Conservation (phyloP, 257 asterid species). For the Nicotiana sylvestris region DNA sequence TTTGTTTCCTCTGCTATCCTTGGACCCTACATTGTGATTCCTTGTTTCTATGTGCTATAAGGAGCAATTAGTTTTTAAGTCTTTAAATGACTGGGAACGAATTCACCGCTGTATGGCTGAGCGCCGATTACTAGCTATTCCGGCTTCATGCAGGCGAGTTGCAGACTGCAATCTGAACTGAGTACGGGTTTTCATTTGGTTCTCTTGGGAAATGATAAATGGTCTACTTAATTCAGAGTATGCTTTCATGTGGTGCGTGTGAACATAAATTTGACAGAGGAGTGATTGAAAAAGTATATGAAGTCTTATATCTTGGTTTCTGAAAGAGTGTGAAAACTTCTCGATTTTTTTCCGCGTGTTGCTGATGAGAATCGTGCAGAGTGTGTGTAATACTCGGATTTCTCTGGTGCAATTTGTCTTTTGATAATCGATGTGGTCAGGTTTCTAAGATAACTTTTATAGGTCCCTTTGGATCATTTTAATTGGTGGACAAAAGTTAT, state of each 20-base stretch:
- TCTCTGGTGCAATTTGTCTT: neutral
- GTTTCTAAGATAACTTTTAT: neutral
- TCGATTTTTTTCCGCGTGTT: neutral
- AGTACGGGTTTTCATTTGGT: no score
- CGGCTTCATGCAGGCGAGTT: no score
- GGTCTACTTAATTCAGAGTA: no score
- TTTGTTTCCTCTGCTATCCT: neutral
- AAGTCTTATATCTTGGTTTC: neutral
- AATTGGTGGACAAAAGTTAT: neutral
- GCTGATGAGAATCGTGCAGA: neutral
- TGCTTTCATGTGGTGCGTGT: neutral
- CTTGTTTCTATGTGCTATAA: neutral
- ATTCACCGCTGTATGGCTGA: no score
- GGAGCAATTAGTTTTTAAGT: neutral
- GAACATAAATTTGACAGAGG: neutral
- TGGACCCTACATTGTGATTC: neutral
- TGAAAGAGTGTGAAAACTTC: no score
- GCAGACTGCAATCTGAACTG: no score
- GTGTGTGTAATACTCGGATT: neutral
- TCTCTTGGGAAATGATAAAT: no score
- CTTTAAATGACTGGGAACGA: neutral
- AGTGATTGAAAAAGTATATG: neutral
- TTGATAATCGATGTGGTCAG: neutral
- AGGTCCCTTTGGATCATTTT: neutral
- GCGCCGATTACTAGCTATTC: no score